Evolutionary conservation across 495 filamentous ascomycete genomes (phyloP).

Genomic region (Neurospora pannonica): DNA sequence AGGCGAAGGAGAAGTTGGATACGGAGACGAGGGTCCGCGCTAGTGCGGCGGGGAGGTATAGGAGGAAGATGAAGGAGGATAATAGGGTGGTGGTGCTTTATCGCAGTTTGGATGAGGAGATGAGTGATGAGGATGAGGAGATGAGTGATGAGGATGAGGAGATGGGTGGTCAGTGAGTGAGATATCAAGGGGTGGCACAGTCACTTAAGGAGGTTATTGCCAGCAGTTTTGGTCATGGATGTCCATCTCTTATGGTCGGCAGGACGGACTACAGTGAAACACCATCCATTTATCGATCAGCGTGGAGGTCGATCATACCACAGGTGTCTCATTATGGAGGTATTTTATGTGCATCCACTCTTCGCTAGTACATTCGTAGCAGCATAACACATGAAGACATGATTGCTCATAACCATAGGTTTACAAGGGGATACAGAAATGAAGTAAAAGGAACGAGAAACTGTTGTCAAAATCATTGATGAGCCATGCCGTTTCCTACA

Average conservation of each 20-base stretch:
- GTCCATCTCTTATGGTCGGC: not conserved
- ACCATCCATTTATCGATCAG: not conserved
- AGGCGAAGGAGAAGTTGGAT: constrained; percentile 32
- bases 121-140: constrained; percentile 2
- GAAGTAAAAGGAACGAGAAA: not conserved
- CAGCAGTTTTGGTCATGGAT: not conserved
- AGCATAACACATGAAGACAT: not conserved
- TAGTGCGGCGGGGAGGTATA: constrained; percentile 29
- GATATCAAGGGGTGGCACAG: not conserved
- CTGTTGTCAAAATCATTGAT: too few species aligned
- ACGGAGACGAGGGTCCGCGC: constrained; percentile 30
- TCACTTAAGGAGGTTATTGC: not conserved
- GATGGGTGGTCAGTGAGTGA: not conserved
- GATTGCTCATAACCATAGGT: not conserved
- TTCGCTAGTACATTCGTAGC: not conserved
- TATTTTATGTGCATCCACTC: not conserved
- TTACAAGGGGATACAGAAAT: not conserved
- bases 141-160: constrained; percentile 1
- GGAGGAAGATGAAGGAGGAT: constrained; percentile 26
- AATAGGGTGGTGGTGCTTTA: constrained; percentile 27
- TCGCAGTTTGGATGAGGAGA: constrained; percentile 2
- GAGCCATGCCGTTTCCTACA: constrained; percentile 1
- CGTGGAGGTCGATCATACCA: not conserved
- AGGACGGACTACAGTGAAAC: not conserved
- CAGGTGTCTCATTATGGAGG: not conserved